Evolutionary conservation across 306 rosid genomes (phyloP).

Genomic region (Urtica urens): DNA sequence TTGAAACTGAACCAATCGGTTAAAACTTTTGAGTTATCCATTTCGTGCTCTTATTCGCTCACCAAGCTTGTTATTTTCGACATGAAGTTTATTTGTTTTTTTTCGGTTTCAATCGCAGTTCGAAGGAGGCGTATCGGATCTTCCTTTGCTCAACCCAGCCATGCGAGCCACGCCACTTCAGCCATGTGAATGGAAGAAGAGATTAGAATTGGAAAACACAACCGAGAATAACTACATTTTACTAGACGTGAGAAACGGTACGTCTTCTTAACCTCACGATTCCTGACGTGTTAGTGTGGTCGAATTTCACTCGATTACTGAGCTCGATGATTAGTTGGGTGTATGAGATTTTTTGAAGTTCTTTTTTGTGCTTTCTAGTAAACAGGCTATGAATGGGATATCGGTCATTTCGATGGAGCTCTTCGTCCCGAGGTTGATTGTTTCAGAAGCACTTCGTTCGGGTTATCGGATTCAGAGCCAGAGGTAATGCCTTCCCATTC

Average conservation of each 20-base stretch:
- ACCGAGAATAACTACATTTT: slow-evolving; percentile 28
- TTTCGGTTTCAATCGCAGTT: too few species aligned
- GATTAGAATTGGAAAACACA: slow-evolving; percentile 35
- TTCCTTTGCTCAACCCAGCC: slow-evolving; percentile 74
- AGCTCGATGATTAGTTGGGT: slow-evolving; percentile 6
- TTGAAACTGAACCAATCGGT: too few species aligned
- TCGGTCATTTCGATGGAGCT: slow-evolving; percentile 80
- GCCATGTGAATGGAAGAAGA: slow-evolving; percentile 75
- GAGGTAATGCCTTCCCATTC: slow-evolving; percentile 56
- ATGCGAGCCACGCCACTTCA: slow-evolving; percentile 62
- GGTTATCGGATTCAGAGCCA: slow-evolving; percentile 39
- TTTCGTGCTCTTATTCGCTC: too few species aligned
- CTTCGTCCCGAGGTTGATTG: slow-evolving; percentile 74
- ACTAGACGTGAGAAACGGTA: slow-evolving; percentile 90
- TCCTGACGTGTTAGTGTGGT: too few species aligned
- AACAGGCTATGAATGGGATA: slow-evolving; percentile 95
- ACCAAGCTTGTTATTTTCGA: slow-evolving; percentile 10
- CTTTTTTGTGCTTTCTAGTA: slow-evolving; percentile 18
- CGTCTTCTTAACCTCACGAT: too few species aligned
- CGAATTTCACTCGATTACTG: background rate
- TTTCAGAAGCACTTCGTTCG: slow-evolving; percentile 91
- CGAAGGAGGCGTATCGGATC: slow-evolving; percentile 62
- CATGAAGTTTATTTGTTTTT: slow-evolving; percentile 15
- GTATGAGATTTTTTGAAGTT: background rate
- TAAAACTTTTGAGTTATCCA: too few species aligned